These are phyloP conservation scores for Camelina neglecta DNA, from an alignment of 345 rosid genomes.

Conservation along the genomic window DNA sequence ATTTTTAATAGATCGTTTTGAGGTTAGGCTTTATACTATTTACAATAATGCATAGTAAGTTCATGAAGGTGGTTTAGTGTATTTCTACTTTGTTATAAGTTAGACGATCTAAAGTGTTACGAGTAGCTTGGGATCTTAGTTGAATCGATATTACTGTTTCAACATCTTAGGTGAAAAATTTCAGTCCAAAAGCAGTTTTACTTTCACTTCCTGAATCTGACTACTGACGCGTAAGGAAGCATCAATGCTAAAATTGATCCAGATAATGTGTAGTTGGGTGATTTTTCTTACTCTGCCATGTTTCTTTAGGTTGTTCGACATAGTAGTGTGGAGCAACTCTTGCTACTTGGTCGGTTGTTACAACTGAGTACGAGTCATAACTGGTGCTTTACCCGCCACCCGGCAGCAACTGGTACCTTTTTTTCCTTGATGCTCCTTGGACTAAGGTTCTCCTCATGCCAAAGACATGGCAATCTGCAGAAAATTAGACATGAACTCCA, in stretches of 20 bases:
- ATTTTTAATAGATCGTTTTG: constrained; percentile 89
- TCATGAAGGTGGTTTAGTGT: background rate
- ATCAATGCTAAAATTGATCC: background rate
- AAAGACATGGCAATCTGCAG: constrained; percentile 70
- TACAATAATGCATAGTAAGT: background rate
- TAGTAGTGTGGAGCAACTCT: constrained; percentile 80
- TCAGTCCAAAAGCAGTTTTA: background rate
- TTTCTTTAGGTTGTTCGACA: constrained; percentile 73
- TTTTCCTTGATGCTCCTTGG: constrained; percentile 93
- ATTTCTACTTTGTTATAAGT: background rate
- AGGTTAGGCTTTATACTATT: constrained; percentile 53
- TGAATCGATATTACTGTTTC: background rate
- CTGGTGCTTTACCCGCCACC: constrained; percentile 88
- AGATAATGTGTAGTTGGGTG: background rate
- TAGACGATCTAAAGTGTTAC: background rate
- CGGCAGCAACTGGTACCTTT: constrained; percentile 90
- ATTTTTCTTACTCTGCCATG: constrained; percentile 28
- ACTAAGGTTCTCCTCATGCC: constrained; percentile 82
- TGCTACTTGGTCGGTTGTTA: constrained; percentile 78
- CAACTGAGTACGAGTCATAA: constrained; percentile 76
- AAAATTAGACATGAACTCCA: constrained; percentile 74
- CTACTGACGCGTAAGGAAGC: background rate
- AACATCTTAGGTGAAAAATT: background rate
- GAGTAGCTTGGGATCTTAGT: constrained; percentile 9
- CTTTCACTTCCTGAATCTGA: background rate